Evolutionary conservation across 2,329 filamentous ascomycete species (phyloP), one percentile per base, ranked within the genome.

Genomic region (Botryotinia narcissicola): DNA sequence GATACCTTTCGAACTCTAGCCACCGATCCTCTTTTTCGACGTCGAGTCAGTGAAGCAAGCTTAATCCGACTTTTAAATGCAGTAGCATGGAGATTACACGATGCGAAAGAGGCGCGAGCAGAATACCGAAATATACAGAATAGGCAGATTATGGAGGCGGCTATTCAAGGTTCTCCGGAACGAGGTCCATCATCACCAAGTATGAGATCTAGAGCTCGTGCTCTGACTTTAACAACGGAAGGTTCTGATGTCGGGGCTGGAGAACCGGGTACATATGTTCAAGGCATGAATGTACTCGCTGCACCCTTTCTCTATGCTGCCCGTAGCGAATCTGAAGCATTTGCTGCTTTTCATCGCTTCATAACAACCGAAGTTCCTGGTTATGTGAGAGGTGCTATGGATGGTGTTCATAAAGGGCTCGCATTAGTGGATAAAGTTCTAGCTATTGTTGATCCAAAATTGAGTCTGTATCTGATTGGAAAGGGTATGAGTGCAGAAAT

Each of bases 241-340:
- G 86, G 90, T 75, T 87, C 91, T 77, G 89, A 91, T 75, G 85
- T 85, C 10, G 87, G 87, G 73, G 85, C 84, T 4, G 84, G 85
- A 46, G 91, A 93, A 78, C 88, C 93, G 18, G 93, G 94, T 46
- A 95, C 93, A 59, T 99, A 99, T 79, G 95, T 99, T 3, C 96
- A 99, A 83, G 96, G 96, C 77, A 98, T 99, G 95, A 99, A 99
- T 81, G 96, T 99, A 59, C 88, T 99, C 25, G 95, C 95, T 16
- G 96, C 96, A 0, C 96, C 96, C 0, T 98, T 99, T 80, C 86
- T 99, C 63, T 99, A 99, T 82, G 94, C 94, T 8, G 95, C 96
- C 1, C 91, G 94, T 73, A 97, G 94, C 81, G 96, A 99, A 84
- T 92, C 95, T 10, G 95, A 99, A 83, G 96, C 96, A 3, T 99